Base-by-base conservation (phyloP, 805 yeast species). In the Candida silvatica region DNA sequence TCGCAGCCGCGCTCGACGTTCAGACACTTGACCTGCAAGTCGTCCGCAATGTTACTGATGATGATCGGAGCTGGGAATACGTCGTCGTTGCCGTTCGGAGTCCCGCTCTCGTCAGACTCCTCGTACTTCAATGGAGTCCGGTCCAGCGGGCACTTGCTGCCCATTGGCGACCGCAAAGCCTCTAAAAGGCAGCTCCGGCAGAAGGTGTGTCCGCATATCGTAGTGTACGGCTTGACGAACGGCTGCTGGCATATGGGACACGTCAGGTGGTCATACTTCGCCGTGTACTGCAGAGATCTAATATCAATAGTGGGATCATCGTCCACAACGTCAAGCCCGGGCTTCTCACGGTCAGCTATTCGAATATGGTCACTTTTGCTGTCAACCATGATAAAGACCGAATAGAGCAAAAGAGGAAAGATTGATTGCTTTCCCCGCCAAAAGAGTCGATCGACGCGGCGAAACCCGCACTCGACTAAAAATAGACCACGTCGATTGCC, bases 181-280 rank as follows among this genome's bases (percentile, higher is more conserved):
- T 68, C 74, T 34, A 50, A 44, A 4, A 78, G 58, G 46, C 86
- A 78, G 8, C 56, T 60, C 37, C 62, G 61, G 52, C 87, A 79
- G 45, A 78, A 79, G 0, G 81, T 74, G 48, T 79, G 86, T 1
- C 82, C 81, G 55, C 87, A 79, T 2, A 63, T 51, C 1, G 86
- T 80, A 5, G 78, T 70, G 41, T 67, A 59, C 1, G 87, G 86
- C 24, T 64, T 63, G 6, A 74, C 62, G 41, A 79, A 71, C 4
- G 82, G 81, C 27, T 69, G 67, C 40, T 73, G 77, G 52, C 87
- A 79, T n/a, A 79, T 72, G 3, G 86, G 84, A 44, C 87, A 71
- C 26, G 46, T 47, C 24, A 60, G 39, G 38, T 60, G 63, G 17
- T 58, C 61, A 2, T 52, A 41, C 4, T 47, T 37, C 3, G 48